Percentiles rank a stretch among this genome's conserved stretches.
These are phyloP conservation scores for Colletotrichum truncatum DNA, from an alignment of 2,329 filamentous ascomycete genomes.

Conservation along the genomic window DNA sequence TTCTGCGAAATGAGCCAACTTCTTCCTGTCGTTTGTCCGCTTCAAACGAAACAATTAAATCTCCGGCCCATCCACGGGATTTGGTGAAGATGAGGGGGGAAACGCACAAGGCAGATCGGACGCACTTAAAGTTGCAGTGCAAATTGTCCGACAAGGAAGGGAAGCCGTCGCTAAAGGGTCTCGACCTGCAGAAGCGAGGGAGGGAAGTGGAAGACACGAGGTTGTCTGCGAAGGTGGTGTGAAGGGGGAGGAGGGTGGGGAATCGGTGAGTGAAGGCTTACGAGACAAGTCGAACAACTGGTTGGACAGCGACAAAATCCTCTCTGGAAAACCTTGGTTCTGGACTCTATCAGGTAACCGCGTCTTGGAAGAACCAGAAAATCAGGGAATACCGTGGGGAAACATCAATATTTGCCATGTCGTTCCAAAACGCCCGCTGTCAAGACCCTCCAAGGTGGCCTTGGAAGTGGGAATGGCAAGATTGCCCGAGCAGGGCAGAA, in stretches of 20 bases:
- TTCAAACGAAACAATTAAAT: slow-evolving; percentile 29
- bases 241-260: not conserved
- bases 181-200: not conserved
- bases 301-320: not conserved
- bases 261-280: slow-evolving; percentile 7
- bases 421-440: slow-evolving; percentile 3
- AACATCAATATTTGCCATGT: slow-evolving; percentile 13
- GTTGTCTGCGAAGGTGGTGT: slow-evolving; percentile 1
- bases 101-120: not conserved
- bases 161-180: not conserved
- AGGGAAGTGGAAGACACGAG: not conserved
- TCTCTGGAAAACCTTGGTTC: not conserved
- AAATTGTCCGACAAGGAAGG: not conserved
- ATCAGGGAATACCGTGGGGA: slow-evolving; percentile 4
- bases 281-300: not conserved
- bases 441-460: slow-evolving; percentile 1
- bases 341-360: not conserved
- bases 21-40: not conserved
- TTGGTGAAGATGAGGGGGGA: not conserved
- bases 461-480: slow-evolving; percentile 9
- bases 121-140: not conserved
- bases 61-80: slow-evolving; percentile 14
- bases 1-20: not conserved
- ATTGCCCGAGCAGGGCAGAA: slow-evolving; percentile 13
- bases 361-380: not conserved